Evolutionary conservation across 306 rosid genomes (phyloP), one percentile per base, ranked within the genome.

Genomic region (Glycine tomentella): DNA sequence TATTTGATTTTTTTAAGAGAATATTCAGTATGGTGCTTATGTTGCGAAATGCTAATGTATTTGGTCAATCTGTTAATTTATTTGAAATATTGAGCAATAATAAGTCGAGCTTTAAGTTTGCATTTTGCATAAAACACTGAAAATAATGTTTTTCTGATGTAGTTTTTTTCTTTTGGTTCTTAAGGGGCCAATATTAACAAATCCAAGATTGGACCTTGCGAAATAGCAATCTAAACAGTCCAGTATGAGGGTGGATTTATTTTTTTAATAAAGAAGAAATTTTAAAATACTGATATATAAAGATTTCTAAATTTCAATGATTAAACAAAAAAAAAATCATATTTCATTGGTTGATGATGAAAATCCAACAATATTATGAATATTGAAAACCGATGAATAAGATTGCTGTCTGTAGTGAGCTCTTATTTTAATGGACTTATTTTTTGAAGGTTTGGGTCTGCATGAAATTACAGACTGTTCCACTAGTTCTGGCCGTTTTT

Each of bases 1-100:
- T 57, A 48, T 36, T 55, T 46, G 58, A 72, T 55, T 45, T 72
- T 55, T 36, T 48, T 10, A 72, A 64, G 71, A 48, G 25, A 44
- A 15, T 7, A 69, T 76, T 57, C 58, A 20, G 5, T 15, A 11
- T 50, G 79, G 31, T 71, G 49, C 56, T 82, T 82, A 7, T 3
- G 4, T 25, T 56, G 55, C n/a, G 64, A 7, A 17, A 56, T 74
- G 69, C 34, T 33, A 46, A 16, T 13, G 16, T 46, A 67, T 67
- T 10, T 50, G 59, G 33, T 69, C 40, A 9, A 16, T 46, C 67
- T 80, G 34, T 75, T 50, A n/a, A 42, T 33, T 62, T 65, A 31
- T 20, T 20, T 20, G 20, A 20, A 20, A 20, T 34, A 42, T 42
- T 46, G 69, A 74, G 64, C 16, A 33, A 48, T 75, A 46, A 31